phyloP scores from a whole-genome alignment of 495 filamentous ascomycete genomes.

The Apodospora peruviana region DNA sequence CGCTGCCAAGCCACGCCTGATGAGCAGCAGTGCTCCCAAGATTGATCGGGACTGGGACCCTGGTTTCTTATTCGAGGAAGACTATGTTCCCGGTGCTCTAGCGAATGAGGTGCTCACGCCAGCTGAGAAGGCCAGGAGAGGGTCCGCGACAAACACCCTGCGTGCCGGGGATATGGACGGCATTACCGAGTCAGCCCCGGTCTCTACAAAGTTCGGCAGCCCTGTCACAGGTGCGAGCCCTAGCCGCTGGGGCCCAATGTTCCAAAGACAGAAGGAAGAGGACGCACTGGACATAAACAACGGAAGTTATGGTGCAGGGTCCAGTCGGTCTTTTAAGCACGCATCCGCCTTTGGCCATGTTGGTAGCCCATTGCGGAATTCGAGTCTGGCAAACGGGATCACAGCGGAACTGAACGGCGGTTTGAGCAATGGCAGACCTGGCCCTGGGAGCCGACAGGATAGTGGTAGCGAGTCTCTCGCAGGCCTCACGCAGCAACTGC shows the following conservation, averaged over 20 bases:
- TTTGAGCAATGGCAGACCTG: constrained; percentile 15
- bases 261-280: constrained; percentile 69
- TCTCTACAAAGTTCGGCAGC: constrained; percentile 69
- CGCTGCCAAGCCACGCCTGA: constrained; percentile 59
- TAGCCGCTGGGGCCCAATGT: constrained; percentile 80
- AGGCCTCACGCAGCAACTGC: constrained; percentile 66
- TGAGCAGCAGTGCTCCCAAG: constrained; percentile 75
- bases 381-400: constrained; percentile 61
- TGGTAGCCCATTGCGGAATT: constrained; percentile 90
- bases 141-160: constrained; percentile 47
- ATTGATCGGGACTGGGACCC: constrained; percentile 73
- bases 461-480: constrained; percentile 52
- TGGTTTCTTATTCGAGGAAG: constrained; percentile 87
- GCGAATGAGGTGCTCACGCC: constrained; percentile 84
- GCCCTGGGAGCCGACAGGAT: constrained; percentile 28
- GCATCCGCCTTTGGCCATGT: constrained; percentile 71
- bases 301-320: constrained; percentile 9
- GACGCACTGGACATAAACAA: constrained; percentile 36
- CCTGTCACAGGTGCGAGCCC: constrained; percentile 69
- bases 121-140: constrained; percentile 77
- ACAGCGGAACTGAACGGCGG: constrained; percentile 50
- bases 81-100: constrained; percentile 79
- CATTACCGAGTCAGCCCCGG: constrained; percentile 42
- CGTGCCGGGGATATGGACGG: constrained; percentile 49
- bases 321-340: constrained; percentile 32